A percentile compares a stretch with the other conserved stretches of the same genome.
phyloP scores from a whole-genome alignment of 441 rosid genomes.

The Manihot esculenta region DNA sequence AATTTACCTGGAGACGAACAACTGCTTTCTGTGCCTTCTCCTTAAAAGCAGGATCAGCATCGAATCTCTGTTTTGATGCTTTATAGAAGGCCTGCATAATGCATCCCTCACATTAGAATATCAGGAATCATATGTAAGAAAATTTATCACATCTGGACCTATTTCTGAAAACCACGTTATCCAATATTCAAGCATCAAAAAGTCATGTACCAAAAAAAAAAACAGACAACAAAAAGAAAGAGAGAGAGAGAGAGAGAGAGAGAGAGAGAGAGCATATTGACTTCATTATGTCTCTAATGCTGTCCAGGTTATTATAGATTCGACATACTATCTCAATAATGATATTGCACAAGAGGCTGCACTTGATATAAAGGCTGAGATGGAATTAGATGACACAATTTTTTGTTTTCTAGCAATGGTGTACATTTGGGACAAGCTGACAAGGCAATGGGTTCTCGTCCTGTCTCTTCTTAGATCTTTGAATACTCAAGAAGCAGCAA shows the following conservation, averaged over 20 bases:
- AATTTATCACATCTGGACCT: neutral
- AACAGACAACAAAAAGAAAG: too few relatives aligned
- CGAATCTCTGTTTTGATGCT: slow-evolving; percentile 74
- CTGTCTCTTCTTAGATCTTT: too few relatives aligned
- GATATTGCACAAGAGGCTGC: too few relatives aligned
- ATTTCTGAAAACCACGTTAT: neutral
- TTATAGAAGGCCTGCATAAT: slow-evolving; percentile 66
- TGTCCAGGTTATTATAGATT: too few relatives aligned
- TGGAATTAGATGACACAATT: too few relatives aligned
- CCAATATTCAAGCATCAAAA: neutral
- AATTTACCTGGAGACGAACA: slow-evolving; percentile 81
- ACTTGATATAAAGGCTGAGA: too few relatives aligned
- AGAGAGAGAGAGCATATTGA: neutral
- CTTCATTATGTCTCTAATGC: neutral
- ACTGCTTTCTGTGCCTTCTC: slow-evolving; percentile 88
- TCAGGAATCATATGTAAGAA: neutral
- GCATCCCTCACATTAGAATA: neutral
- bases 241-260: too few relatives aligned
- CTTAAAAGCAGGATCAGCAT: slow-evolving; percentile 64
- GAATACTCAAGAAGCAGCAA: too few relatives aligned
- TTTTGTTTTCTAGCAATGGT: too few relatives aligned
- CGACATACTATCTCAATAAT: too few relatives aligned
- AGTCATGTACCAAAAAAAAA: neutral
- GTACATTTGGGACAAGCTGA: too few relatives aligned
- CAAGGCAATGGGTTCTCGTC: too few relatives aligned